Conservation (phyloP, 2,329 filamentous ascomycete species). For the Fonsecaea monophora region DNA sequence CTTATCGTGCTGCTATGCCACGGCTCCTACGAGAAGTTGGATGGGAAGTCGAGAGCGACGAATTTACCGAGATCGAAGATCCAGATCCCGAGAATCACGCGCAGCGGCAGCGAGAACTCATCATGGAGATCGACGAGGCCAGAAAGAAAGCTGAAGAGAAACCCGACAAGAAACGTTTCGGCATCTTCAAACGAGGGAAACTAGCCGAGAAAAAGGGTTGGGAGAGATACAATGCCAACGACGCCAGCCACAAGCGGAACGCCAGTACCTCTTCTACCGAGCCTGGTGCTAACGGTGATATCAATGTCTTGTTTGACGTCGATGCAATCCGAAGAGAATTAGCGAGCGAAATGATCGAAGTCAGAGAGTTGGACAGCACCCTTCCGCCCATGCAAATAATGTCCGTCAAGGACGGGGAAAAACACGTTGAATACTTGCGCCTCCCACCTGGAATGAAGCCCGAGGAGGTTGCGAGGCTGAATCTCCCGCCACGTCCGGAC, state of each 20-base stretch:
- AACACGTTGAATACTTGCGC: constrained; percentile 38
- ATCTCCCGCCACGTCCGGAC: constrained; percentile 40
- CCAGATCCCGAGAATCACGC: constrained; percentile 93
- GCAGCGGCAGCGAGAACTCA: constrained; percentile 86
- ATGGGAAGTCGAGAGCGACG: constrained; percentile 89
- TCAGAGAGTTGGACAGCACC: constrained; percentile 85
- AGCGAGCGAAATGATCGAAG: constrained; percentile 71
- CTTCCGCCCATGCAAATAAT: constrained; percentile 84
- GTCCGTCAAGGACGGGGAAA: constrained; percentile 38
- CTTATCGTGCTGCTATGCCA: constrained; percentile 92
- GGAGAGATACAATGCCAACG: constrained; percentile 84
- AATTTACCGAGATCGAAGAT: constrained; percentile 96
- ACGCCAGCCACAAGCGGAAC: constrained; percentile 21
- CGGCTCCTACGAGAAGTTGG: constrained; percentile 83
- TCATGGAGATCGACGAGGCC: constrained; percentile 95
- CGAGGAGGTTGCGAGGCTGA: constrained; percentile 38
- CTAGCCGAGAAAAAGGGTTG: constrained; percentile 77
- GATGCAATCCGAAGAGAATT: constrained; percentile 91
- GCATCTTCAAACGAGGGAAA: constrained; percentile 81
- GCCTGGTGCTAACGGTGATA: constrained; percentile 54
- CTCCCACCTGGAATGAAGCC: constrained; percentile 36
- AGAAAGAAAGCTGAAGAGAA: constrained; percentile 84
- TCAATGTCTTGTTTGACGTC: constrained; percentile 83
- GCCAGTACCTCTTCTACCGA: constrained; percentile 18
- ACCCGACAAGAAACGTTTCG: constrained; percentile 73